Base-by-base conservation (phyloP, 257 asterid genomes). In the Lycium barbarum region DNA sequence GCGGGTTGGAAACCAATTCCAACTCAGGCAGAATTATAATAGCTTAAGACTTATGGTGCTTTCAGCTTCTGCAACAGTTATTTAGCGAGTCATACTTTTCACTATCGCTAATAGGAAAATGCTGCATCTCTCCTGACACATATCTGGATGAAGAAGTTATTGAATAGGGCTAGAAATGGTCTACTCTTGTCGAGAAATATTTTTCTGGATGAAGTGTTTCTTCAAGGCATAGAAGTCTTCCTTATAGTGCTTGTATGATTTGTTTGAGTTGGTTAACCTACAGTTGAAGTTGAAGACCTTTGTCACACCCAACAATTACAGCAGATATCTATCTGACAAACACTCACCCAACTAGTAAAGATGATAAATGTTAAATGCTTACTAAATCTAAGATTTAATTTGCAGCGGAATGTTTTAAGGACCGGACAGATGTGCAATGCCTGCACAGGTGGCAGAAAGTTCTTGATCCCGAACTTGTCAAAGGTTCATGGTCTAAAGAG, bases 401-500 rank as follows among this genome's bases (percentile, higher is more conserved):
- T 86, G 79, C 84, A 95, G 98, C 98, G 90, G 98, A 94, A 91
- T 93, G 94, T 90, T 91, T 95, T 93, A 94, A 93, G 91, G 98
- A 94, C 84, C 92, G 98, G 74, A 90, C 94, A 83, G 98, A 94
- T 91, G 98, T 94, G 78, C 98, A 95, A 89, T 95, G 98, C 89
- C 87, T 95, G 84, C 98, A 95, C 90, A 91, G 98, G 90, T 95
- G 98, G 98, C 98, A 95, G 90, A 95, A 95, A 91, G 98, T 95
- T 90, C 93, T 95, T 40, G 90, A 95, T 90, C 98, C 98, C 20
- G 98, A 94, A n/a, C 98, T 95, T 90, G 95, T 95, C 57, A 95
- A 95, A 92, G 98, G 98, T 85, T 97, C 98, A 73, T 95, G 98
- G 98, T 91, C 98, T 65, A 95, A 93, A 88, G 98, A 95, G 95